phyloP scores from a whole-genome alignment of 2,329 filamentous ascomycete genomes.

The Hypoxylon sp. region DNA sequence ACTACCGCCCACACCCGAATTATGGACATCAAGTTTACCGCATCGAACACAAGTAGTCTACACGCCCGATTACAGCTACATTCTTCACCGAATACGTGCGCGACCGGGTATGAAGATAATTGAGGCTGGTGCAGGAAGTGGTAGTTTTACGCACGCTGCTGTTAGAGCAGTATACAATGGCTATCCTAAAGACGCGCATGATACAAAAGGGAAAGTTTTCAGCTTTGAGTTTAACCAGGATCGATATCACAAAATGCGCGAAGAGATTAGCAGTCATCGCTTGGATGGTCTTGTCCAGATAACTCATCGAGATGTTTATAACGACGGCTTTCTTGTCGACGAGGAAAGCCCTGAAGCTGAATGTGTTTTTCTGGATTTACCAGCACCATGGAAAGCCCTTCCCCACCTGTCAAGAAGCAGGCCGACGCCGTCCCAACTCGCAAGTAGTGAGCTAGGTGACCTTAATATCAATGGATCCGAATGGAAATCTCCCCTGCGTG shows the following conservation, averaged over 20 bases:
- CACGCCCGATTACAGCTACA: conserved; percentile 88
- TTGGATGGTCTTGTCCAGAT: conserved; percentile 77
- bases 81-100: conserved; percentile 81
- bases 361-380: conserved; percentile 83
- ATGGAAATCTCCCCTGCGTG: conserved; percentile 77
- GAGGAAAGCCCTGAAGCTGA: conserved; percentile 74
- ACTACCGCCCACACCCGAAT: conserved; percentile 83
- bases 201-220: conserved; percentile 77
- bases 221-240: conserved; percentile 87
- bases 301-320: conserved; percentile 85
- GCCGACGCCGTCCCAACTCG: conserved; percentile 54
- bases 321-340: conserved; percentile 77
- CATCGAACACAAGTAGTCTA: conserved; percentile 91
- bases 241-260: conserved; percentile 76
- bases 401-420: conserved; percentile 77
- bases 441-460: conserved; percentile 40
- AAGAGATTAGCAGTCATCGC: conserved; percentile 78
- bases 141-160: conserved; percentile 86
- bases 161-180: conserved; percentile 83
- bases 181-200: conserved; percentile 64
- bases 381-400: conserved; percentile 84
- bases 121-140: conserved; percentile 85
- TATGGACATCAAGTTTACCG: conserved; percentile 85
- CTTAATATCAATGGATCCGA: conserved; percentile 44
- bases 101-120: conserved; percentile 81